Base-by-base conservation (phyloP, 2,329 filamentous ascomycete species). In the Didymella sp. region DNA sequence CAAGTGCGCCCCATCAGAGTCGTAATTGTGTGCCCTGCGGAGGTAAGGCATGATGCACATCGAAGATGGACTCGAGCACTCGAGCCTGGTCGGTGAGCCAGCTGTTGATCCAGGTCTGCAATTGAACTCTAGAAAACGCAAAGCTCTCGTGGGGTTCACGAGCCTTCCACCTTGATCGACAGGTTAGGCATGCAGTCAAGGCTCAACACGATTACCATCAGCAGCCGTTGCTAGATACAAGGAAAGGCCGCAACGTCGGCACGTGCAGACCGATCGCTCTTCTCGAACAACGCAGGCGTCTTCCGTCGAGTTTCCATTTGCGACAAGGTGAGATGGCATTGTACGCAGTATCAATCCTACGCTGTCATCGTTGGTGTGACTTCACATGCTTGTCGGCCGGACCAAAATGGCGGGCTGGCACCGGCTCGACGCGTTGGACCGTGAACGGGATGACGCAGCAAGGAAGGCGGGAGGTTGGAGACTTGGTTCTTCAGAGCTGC, bases 361-460 rank as follows among this genome's bases (percentile, higher is more conserved):
- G 54, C 44, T 52, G 54, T 52, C 43, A 48, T 52, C n/a, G 38
- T 40, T 48, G 48, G 54, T 57, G 48, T 38, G 44, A 57, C 54
- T 49, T 52, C 43, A 57, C 54, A 48, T 52, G 48, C 43, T 27
- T 19, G 28, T 49, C 51, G 51, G 51, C 38, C 44, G 35, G 43
- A 47, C 47, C 47, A 49, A 38, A 47, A 43, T 47, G 28, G 42
- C 48, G 54, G 48, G 54, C 48, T 51, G 42, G 37, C 47, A 38
- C 35, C 54, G 54, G 54, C 54, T 57, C 43, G 31, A 57, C 38
- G 21, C 38, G 38, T 21, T 41, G 38, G 49, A 25, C 43, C 43
- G 48, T 44, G 19, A 40, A 44, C 48, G 48, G 48, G 54, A 57
- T 57, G 54, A 57, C 54, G 54, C 54, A 57, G 54, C 19, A 15